Base-by-base conservation (phyloP, 768 basidiomycete genomes). In the Pholiota conissans region DNA sequence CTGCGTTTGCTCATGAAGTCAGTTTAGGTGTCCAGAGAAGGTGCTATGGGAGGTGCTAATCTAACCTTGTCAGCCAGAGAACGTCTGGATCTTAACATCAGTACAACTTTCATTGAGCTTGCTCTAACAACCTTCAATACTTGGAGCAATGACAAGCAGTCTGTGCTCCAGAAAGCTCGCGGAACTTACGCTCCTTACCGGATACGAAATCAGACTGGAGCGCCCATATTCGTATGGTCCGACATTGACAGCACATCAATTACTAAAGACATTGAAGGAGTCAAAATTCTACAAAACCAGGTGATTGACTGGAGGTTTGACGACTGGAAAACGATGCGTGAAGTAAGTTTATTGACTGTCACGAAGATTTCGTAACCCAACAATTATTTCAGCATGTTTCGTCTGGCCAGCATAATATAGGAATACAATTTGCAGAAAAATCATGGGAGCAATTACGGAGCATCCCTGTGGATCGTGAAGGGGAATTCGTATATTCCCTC, bases 271-370 rank as follows among this genome's bases (percentile, higher is more conserved):
- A 69, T 75, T 2, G 76, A 77, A 28, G 75, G 80, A 28, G 78
- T 85, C 40, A 84, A 86, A 64, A 74, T 99, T 34, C 74, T 83
- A 18, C 83, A 93, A 61, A 89, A 90, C 34, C 81, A 91, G 65
- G 85, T 80, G 7, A 76, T 92, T 3, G 95, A 98, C 56, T 98
- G 97, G 97, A 81, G 97, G 55, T 98, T 98, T 65, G 95, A 98
- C 68, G 95, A 98, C 66, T 94, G 93, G 90, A 89, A 89, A 69
- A 89, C 88, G 3, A 87, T 91, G 77, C 86, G 97, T 68, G 97
- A 99, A 78, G 95, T 93, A 67, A 59, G 79, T 46, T 30, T 6
- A 42, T 28, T 14, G n/a, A 7, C 46, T 45, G 22, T 32, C 11
- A 22, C 9, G 16, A 35, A 13, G 26, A 22, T 24, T 56, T 4